phyloP scores from a whole-genome alignment of 345 rosid species.

The Hirschfeldia incana region DNA sequence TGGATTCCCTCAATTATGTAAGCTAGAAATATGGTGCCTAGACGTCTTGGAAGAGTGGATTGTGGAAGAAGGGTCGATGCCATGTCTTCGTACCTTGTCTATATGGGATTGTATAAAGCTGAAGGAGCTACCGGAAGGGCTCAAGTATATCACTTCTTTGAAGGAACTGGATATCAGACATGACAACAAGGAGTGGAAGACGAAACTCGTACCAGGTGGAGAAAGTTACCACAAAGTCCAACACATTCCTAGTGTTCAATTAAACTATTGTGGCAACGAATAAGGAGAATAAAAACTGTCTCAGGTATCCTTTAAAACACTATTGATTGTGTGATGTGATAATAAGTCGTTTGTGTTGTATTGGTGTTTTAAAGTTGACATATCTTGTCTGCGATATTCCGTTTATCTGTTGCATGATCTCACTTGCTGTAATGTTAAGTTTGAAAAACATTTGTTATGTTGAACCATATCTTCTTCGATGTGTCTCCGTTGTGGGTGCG shows the following conservation, averaged over 20 bases:
- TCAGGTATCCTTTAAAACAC: background rate
- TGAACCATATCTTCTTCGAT: background rate
- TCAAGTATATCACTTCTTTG: no score
- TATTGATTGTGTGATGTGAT: background rate
- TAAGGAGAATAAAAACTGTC: background rate
- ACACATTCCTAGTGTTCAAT: slow-evolving; percentile 16
- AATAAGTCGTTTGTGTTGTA: background rate
- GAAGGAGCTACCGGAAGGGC: no score
- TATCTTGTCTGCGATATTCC: background rate
- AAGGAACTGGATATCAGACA: background rate
- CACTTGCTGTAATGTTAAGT: background rate
- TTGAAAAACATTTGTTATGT: background rate
- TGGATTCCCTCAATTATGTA: slow-evolving; percentile 8
- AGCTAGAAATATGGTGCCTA: no score
- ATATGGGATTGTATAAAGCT: no score
- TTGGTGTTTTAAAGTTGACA: background rate
- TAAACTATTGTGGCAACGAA: background rate
- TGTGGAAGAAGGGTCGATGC: no score
- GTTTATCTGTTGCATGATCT: background rate
- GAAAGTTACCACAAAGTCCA: slow-evolving; percentile 18
- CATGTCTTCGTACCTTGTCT: no score
- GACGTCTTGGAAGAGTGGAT: no score
- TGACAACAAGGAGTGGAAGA: background rate
- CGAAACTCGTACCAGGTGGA: background rate
- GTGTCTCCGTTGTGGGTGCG: background rate